A percentile compares a stretch with the other conserved stretches of the same genome.
Evolutionary conservation across 306 rosid species (phyloP).

Genomic region (Dryas alaskensis): DNA sequence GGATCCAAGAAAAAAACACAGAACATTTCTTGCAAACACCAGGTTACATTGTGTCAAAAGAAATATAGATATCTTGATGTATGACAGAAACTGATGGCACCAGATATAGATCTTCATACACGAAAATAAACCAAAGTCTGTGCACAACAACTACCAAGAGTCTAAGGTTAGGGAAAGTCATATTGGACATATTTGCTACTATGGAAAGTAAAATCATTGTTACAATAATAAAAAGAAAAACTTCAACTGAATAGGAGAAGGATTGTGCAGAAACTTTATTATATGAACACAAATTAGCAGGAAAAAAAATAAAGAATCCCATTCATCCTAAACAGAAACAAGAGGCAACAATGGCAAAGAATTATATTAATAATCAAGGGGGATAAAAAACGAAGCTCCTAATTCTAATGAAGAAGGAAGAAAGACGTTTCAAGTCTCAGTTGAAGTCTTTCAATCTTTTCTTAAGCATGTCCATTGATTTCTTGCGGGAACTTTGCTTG

Average conservation of each 20-base stretch:
- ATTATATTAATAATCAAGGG: background rate
- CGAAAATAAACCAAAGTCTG: too few species aligned
- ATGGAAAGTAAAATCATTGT: background rate
- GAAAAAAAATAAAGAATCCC: slow-evolving; percentile 16
- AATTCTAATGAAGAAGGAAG: slow-evolving; percentile 38
- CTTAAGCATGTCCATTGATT: slow-evolving; percentile 81
- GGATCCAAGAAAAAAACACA: too few species aligned
- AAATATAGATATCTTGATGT: slow-evolving; percentile 13
- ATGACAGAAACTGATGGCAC: too few species aligned
- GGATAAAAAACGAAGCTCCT: slow-evolving; percentile 19
- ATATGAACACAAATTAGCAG: slow-evolving; percentile 4
- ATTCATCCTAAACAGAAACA: slow-evolving; percentile 17
- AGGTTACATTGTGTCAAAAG: too few species aligned
- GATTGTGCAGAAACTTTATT: slow-evolving; percentile 2
- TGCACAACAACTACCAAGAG: too few species aligned
- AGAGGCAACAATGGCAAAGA: slow-evolving; percentile 5
- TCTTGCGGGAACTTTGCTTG: slow-evolving; percentile 79
- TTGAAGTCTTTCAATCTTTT: slow-evolving; percentile 84
- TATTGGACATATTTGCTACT: background rate
- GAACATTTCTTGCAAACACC: too few species aligned
- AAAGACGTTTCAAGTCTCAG: slow-evolving; percentile 32
- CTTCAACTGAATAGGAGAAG: background rate
- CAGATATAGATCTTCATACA: too few species aligned
- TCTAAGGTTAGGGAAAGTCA: background rate
- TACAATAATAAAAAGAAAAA: background rate